These are phyloP conservation scores for Isatis tinctoria DNA, from an alignment of 345 rosid species.

Conservation along the genomic window DNA sequence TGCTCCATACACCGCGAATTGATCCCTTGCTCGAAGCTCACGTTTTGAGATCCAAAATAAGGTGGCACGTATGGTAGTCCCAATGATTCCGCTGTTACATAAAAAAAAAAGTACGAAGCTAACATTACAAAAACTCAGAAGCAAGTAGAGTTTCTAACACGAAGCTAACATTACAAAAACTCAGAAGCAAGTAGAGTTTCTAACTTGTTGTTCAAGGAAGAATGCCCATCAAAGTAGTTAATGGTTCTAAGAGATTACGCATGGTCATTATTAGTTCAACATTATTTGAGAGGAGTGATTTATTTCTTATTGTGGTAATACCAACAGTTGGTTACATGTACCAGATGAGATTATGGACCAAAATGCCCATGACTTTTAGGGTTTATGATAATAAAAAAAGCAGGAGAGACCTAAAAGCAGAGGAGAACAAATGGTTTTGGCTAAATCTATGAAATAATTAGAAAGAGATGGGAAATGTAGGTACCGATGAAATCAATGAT, in stretches of 20 bases:
- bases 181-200: background rate
- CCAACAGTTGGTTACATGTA: background rate
- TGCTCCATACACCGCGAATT: constrained; percentile 54
- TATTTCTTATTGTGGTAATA: background rate
- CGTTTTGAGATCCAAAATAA: constrained; percentile 29
- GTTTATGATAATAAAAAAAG: background rate
- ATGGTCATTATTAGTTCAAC: background rate
- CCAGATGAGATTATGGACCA: background rate
- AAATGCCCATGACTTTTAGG: background rate
- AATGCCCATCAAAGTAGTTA: background rate
- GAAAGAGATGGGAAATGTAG: background rate
- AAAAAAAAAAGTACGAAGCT: background rate
- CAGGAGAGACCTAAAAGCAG: background rate
- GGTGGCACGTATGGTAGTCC: constrained; percentile 42
- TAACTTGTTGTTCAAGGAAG: constrained; percentile 1
- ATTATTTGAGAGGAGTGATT: background rate
- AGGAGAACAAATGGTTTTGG: background rate
- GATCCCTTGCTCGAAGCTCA: constrained; percentile 38
- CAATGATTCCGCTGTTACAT: constrained; percentile 34
- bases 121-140: background rate
- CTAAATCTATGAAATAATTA: background rate
- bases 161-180: background rate
- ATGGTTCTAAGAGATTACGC: background rate
- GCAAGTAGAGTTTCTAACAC: no score
- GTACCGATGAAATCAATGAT: constrained; percentile 53